Percentiles rank a stretch among this genome's conserved stretches.
phyloP scores from a whole-genome alignment of 306 rosid species.

The Oemleria cerasiformis region DNA sequence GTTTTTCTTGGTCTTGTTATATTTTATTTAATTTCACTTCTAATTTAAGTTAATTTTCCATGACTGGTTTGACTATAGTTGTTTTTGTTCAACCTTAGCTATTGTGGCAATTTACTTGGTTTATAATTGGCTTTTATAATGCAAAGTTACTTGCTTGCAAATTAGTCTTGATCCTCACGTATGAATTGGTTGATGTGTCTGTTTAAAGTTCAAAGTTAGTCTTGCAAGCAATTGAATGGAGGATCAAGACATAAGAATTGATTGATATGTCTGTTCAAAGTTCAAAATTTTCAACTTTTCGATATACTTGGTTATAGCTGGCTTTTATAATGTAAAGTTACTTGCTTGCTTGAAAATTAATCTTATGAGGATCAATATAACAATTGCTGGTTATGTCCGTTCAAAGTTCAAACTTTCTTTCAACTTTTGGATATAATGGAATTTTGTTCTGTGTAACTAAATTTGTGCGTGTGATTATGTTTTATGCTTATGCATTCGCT shows the following conservation, averaged over 20 bases:
- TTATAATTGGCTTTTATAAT: too few relatives aligned
- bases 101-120: background rate
- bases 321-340: background rate
- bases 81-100: background rate
- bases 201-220: too few relatives aligned
- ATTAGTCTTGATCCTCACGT: too few relatives aligned
- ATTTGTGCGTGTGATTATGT: background rate
- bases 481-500: background rate
- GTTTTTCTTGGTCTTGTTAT: background rate
- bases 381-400: background rate
- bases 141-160: too few relatives aligned
- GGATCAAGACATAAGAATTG: too few relatives aligned
- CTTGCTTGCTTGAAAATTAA: background rate
- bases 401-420: background rate
- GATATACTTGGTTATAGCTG: background rate
- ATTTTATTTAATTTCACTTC: background rate
- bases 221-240: too few relatives aligned
- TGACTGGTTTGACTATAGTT: background rate
- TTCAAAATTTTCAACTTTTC: too few relatives aligned
- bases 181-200: too few relatives aligned
- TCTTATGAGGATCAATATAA: constrained; percentile 1
- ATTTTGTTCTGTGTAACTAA: background rate
- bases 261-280: too few relatives aligned
- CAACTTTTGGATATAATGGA: background rate
- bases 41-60: background rate